Conservation (phyloP, 1,139 yeast species). For the Scheffersomyces stambukii region DNA sequence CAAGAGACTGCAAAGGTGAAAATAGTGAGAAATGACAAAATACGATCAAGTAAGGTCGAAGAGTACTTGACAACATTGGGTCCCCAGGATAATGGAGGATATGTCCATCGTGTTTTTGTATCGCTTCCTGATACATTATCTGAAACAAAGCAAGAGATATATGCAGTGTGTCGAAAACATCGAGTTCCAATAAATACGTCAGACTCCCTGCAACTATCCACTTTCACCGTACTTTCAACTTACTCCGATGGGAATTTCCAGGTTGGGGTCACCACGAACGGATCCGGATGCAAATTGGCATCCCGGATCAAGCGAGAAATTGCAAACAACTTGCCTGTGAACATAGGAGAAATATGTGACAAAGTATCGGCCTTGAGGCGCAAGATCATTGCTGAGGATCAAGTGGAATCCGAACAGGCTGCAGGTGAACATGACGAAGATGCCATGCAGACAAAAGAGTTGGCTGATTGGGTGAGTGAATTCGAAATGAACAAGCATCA, state of each 20-base stretch:
- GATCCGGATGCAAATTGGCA: slow-evolving; percentile 88
- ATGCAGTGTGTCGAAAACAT: slow-evolving; percentile 45
- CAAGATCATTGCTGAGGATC: slow-evolving; percentile 53
- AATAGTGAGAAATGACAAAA: slow-evolving; percentile 12
- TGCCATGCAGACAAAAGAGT: slow-evolving; percentile 51
- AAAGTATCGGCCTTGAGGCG: slow-evolving; percentile 66
- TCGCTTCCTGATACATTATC: slow-evolving; percentile 31
- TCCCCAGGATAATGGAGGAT: slow-evolving; percentile 52
- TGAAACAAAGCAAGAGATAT: slow-evolving; percentile 36
- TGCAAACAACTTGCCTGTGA: slow-evolving; percentile 58
- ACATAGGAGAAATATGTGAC: slow-evolving; percentile 65
- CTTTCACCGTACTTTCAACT: slow-evolving; percentile 75
- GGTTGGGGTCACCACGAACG: slow-evolving; percentile 79
- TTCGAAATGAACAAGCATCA: slow-evolving; percentile 51
- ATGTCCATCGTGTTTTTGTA: slow-evolving; percentile 77
- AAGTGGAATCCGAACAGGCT: slow-evolving; percentile 22
- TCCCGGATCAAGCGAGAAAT: slow-evolving; percentile 75
- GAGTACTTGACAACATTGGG: slow-evolving; percentile 38
- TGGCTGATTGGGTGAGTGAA: slow-evolving; percentile 62
- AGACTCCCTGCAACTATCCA: slow-evolving; percentile 67
- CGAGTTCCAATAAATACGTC: slow-evolving; percentile 82
- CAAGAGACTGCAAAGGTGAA: slow-evolving; percentile 20
- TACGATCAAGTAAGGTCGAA: neutral
- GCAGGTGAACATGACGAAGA: slow-evolving; percentile 70
- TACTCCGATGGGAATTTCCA: slow-evolving; percentile 71